phyloP scores from a whole-genome alignment of 495 filamentous ascomycete species.

The Daldinia vernicosa region DNA sequence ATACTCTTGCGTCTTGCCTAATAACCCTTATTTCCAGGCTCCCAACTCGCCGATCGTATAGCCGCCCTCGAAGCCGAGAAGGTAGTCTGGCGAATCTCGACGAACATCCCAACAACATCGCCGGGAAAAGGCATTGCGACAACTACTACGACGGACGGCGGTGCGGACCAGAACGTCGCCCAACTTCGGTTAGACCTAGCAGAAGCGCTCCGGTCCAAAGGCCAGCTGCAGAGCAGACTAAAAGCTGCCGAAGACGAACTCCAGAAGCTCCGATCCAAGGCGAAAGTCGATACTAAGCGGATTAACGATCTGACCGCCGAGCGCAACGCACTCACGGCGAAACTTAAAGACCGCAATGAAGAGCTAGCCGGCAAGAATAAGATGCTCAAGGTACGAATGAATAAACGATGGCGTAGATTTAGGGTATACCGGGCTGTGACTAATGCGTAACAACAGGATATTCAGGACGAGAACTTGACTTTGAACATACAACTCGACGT shows the following conservation, averaged over 20 bases:
- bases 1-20: background rate
- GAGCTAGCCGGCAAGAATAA: conserved; percentile 85
- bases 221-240: conserved; percentile 68
- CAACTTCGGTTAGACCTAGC: conserved; percentile 70
- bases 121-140: conserved; percentile 41
- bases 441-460: conserved; percentile 60
- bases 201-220: conserved; percentile 77
- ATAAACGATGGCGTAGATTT: background rate
- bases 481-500: conserved; percentile 89
- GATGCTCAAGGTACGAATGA: conserved; percentile 71
- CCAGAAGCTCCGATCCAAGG: conserved; percentile 66
- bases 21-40: conserved; percentile 58
- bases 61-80: conserved; percentile 64
- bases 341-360: conserved; percentile 81
- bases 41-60: conserved; percentile 73
- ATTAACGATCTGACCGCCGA: conserved; percentile 72
- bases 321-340: conserved; percentile 64
- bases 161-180: conserved; percentile 48
- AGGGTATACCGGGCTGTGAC: conserved; percentile 11
- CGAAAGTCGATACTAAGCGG: conserved; percentile 61
- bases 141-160: conserved; percentile 32
- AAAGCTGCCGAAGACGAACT: conserved; percentile 68
- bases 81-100: conserved; percentile 44
- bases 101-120: background rate
- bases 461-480: conserved; percentile 89